phyloP scores from a whole-genome alignment of 257 asterid genomes.

The Solanum arcanum region DNA sequence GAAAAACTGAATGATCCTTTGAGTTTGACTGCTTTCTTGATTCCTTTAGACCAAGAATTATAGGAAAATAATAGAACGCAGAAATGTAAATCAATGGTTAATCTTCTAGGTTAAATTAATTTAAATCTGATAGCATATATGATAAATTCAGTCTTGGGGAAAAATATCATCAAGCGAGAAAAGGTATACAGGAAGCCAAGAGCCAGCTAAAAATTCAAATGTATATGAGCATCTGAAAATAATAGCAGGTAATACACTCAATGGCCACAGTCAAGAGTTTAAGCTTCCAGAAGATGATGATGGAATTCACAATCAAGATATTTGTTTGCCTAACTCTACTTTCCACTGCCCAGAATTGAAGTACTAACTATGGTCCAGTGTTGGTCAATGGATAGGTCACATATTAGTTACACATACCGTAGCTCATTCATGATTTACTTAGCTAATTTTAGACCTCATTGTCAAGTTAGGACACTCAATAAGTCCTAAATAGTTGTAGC shows the following conservation, averaged over 20 bases:
- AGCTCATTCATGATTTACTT: neutral
- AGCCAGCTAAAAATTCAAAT: neutral
- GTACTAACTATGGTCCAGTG: neutral
- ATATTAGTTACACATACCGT: neutral
- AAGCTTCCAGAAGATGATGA: neutral
- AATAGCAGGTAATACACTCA: constrained; percentile 38
- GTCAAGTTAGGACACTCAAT: neutral
- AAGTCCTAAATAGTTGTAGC: neutral
- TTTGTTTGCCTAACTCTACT: neutral
- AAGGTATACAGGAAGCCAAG: neutral
- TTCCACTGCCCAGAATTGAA: neutral
- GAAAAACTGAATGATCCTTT: neutral
- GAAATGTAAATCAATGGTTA: neutral
- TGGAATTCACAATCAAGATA: neutral
- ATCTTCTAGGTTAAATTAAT: neutral
- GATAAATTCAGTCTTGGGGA: neutral
- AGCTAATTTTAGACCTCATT: neutral
- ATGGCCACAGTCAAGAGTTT: constrained; percentile 16
- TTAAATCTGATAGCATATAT: neutral
- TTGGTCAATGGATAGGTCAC: neutral
- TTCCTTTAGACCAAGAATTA: neutral
- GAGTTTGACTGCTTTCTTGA: neutral
- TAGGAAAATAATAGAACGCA: neutral
- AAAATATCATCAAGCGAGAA: neutral
- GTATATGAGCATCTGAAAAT: neutral